Base-by-base conservation (phyloP, 495 filamentous ascomycete species). In the Aspergillus campestris region DNA sequence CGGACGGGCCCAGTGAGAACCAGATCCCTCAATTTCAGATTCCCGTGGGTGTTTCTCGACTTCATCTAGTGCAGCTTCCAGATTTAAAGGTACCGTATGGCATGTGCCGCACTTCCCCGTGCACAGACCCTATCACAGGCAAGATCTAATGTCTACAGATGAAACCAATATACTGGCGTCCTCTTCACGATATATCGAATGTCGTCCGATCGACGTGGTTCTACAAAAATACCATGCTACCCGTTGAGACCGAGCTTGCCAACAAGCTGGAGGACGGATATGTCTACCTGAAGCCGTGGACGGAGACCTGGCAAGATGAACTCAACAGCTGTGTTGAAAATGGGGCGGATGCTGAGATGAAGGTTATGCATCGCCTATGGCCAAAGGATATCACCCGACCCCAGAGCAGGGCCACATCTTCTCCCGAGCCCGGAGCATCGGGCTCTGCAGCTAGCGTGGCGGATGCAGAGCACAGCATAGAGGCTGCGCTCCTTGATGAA, bases 111-210 rank as follows among this genome's bases (percentile, higher is more conserved):
- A 6, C 40, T 35, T 35, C 24, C 34, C 30, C 32, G 9, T 56
- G 29, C 55, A 29, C 5, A 3, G 48, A 7, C 7, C 10, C 4
- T 33, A 8, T 34, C 12, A 36, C 6, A 7, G 31, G 12, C 8
- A 42, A 34, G 13, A 29, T 11, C 50, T 56, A 40, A 55, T 28
- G 31, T 39, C 13, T 40, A 10, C 83, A 86, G 66, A 96, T 98
- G 89, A 84, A 90, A 60, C 92, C 92, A 0, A 96, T 97, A 34
- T 98, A 98, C 55, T 98, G 92, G 92, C 89, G 82, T 31, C 91
- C 92, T n/a, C 75, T 96, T 14, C 86, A 94, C 51, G 92, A 98
- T 57, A 76, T 95, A 11, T 83, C 87, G 7, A 71, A 74, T 8
- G 90, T 96, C 7, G 67, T 86, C 56, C 78, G 92, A 34, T 89